Evolutionary conservation across 2,329 filamentous ascomycete species (phyloP).

Genomic region (Pseudocercospora fuligena): DNA sequence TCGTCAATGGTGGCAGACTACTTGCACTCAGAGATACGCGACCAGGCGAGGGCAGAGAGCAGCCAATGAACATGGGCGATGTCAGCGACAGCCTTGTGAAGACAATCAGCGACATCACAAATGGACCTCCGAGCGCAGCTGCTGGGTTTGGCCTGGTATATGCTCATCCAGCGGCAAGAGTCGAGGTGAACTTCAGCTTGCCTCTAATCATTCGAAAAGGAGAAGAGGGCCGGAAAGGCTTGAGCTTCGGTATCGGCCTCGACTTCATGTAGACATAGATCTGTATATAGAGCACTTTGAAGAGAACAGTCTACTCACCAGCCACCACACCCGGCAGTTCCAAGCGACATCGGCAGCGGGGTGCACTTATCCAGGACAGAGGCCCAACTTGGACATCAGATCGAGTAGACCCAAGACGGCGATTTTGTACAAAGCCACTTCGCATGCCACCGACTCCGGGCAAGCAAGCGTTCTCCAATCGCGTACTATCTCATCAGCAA

Average conservation of each 20-base stretch:
- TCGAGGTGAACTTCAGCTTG: conserved; percentile 94
- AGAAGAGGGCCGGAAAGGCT: conserved; percentile 85
- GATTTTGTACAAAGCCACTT: not conserved
- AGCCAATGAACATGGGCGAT: conserved; percentile 54
- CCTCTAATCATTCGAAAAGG: conserved; percentile 80
- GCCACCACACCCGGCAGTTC: not conserved
- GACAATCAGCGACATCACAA: conserved; percentile 72
- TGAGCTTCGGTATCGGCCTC: conserved; percentile 95
- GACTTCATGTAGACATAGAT: conserved; percentile 74
- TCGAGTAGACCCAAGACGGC: not conserved
- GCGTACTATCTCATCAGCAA: not conserved
- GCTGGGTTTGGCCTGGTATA: conserved; percentile 92
- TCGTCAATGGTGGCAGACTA: conserved; percentile 86
- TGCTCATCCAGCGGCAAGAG: conserved; percentile 88
- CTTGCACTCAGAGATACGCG: conserved; percentile 69
- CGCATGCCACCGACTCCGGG: not conserved
- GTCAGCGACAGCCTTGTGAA: conserved; percentile 61
- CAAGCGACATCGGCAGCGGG: conserved; percentile 3
- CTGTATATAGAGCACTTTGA: conserved; percentile 14
- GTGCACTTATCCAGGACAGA: not conserved
- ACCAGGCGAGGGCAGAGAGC: conserved; percentile 43
- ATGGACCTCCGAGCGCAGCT: conserved; percentile 80
- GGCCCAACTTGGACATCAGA: not conserved
- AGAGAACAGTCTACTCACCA: not conserved
- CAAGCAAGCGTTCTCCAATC: not conserved